phyloP scores from a whole-genome alignment of 345 rosid genomes.

The Melaleuca quinquenervia region DNA sequence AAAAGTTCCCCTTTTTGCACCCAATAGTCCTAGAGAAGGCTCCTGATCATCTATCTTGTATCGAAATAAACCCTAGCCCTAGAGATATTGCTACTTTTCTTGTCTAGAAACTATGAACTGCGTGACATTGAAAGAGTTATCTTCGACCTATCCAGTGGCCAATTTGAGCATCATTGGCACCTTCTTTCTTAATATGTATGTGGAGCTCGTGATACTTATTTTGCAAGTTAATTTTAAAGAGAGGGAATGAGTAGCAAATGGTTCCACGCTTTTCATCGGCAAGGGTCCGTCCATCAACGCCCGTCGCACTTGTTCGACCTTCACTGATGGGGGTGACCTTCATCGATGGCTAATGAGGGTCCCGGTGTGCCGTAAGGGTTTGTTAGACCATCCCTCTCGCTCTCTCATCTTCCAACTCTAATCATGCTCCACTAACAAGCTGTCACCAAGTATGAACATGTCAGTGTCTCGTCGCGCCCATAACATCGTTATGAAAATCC shows the following conservation, averaged over 20 bases:
- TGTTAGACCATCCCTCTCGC: not conserved
- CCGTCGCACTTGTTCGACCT: not conserved
- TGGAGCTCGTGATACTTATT: not conserved
- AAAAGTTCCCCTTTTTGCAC: not conserved
- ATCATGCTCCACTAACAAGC: not conserved
- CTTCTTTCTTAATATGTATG: not conserved
- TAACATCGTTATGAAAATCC: not conserved
- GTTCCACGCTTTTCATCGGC: not conserved
- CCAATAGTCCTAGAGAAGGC: not conserved
- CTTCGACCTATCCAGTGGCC: too few species aligned
- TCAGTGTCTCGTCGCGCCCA: not conserved
- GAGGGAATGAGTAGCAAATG: not conserved
- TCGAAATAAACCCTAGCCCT: not conserved
- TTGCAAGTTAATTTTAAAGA: not conserved
- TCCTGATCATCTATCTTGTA: not conserved
- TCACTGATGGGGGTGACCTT: not conserved
- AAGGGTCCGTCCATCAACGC: not conserved
- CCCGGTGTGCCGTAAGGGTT: not conserved
- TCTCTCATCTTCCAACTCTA: not conserved
- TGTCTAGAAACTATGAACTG: not conserved
- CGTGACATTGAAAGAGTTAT: not conserved
- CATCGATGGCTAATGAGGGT: not conserved
- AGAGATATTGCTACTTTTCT: not conserved
- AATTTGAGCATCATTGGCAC: not conserved
- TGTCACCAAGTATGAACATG: not conserved